Evolutionary conservation across 345 rosid species (phyloP).

Genomic region (Syzygium aromaticum): DNA sequence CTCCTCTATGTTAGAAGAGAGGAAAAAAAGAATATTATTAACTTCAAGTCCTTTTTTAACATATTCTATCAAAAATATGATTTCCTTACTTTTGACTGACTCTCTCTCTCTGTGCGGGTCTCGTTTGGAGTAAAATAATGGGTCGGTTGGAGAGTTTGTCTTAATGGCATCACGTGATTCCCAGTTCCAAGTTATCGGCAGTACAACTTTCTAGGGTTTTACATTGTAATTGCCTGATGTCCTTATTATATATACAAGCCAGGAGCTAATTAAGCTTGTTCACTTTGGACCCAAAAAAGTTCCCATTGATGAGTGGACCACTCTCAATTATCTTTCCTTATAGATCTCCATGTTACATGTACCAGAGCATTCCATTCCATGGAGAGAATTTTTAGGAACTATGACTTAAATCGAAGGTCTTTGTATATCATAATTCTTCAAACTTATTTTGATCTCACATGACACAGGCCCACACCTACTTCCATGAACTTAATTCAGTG

Average conservation of each 20-base stretch:
- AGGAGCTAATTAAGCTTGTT: background rate
- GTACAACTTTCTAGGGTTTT: conserved; percentile 17
- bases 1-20: conserved; percentile 65
- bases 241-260: background rate
- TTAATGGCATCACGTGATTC: conserved; percentile 87
- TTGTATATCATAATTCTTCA: no score
- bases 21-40: background rate
- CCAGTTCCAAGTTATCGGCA: conserved; percentile 40
- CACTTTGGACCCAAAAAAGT: background rate
- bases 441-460: no score
- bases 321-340: background rate
- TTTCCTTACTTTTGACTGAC: conserved; percentile 17
- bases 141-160: conserved; percentile 63
- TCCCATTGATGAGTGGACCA: background rate
- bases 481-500: background rate
- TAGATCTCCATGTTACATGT: background rate
- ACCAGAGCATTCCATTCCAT: no score
- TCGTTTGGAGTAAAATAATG: conserved; percentile 26
- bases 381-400: no score
- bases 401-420: no score
- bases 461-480: background rate
- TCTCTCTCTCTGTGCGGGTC: background rate
- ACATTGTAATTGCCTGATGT: background rate
- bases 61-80: background rate
- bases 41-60: background rate